Conservation (phyloP, 2,329 filamentous ascomycete genomes). For the Aspergillus sergii region DNA sequence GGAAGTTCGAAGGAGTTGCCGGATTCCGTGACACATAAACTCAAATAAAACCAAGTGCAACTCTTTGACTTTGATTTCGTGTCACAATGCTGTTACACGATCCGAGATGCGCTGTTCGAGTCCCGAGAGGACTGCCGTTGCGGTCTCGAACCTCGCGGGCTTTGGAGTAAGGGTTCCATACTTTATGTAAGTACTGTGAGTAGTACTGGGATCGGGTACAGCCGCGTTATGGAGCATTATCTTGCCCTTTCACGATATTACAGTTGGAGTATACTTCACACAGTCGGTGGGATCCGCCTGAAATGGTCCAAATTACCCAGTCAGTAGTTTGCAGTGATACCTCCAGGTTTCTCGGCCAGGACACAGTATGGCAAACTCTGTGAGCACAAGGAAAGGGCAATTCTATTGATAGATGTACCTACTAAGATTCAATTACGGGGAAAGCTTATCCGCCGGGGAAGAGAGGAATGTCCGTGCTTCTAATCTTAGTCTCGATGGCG, state of each 20-base stretch:
- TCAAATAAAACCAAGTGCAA: not conserved
- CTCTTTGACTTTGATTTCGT: not conserved
- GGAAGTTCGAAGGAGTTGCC: not conserved
- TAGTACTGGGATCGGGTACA: not conserved
- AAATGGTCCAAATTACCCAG: not conserved
- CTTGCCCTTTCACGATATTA: not conserved
- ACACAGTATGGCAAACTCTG: too few species aligned
- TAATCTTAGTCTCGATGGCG: not conserved
- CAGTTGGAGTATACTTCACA: not conserved
- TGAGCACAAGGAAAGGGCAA: not conserved
- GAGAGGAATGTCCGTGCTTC: not conserved
- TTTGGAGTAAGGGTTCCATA: too few species aligned
- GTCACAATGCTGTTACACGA: not conserved
- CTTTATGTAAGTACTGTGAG: too few species aligned
- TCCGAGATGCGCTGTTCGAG: not conserved
- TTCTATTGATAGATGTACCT: not conserved
- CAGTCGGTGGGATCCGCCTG: not conserved
- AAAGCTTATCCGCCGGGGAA: not conserved
- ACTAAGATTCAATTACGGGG: not conserved
- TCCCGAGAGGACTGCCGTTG: not conserved
- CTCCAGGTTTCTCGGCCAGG: not conserved
- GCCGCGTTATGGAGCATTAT: not conserved
- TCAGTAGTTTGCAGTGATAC: not conserved
- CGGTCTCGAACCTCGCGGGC: too few species aligned
- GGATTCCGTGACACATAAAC: not conserved